phyloP scores from a whole-genome alignment of 352 stramenopile species.

The Phytophthora citrophthora region DNA sequence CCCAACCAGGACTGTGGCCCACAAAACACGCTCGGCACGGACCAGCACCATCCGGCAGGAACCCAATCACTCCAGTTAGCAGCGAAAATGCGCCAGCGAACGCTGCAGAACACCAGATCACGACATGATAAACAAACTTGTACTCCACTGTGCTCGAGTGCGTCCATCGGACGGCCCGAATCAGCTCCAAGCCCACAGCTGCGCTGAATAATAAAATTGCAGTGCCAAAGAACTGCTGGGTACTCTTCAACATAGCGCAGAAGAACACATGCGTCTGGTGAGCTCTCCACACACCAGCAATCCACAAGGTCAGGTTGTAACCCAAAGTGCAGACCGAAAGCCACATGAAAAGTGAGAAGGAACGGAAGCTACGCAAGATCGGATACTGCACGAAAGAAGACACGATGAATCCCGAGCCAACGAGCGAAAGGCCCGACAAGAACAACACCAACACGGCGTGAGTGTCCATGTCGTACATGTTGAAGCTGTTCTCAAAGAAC shows the following conservation, averaged over 20 bases:
- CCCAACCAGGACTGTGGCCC: conserved; percentile 59
- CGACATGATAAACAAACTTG: conserved; percentile 59
- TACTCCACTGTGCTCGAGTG: conserved; percentile 61
- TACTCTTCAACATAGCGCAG: conserved; percentile 57
- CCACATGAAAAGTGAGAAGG: conserved; percentile 71
- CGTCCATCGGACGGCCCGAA: conserved; percentile 62
- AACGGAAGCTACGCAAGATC: conserved; percentile 51
- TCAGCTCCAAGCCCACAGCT: conserved; percentile 65
- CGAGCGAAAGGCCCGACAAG: conserved; percentile 68
- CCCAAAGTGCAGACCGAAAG: conserved; percentile 63
- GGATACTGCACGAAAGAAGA: conserved; percentile 74
- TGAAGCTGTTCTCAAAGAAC: conserved; percentile 70
- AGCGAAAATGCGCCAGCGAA: conserved; percentile 55
- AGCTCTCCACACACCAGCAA: conserved; percentile 49
- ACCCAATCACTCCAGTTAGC: conserved; percentile 68
- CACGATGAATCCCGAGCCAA: conserved; percentile 72
- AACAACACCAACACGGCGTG: conserved; percentile 81
- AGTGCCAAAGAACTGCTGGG: conserved; percentile 74
- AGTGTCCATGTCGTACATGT: conserved; percentile 77
- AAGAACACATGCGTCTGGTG: conserved; percentile 49
- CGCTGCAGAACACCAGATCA: conserved; percentile 57
- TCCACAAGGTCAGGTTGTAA: conserved; percentile 71
- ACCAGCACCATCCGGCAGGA: conserved; percentile 65
- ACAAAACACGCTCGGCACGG: conserved; percentile 62
- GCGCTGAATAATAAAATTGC: conserved; percentile 66